These are phyloP conservation scores for Orbilia ellipsospora DNA, from an alignment of 2,329 filamentous ascomycete species.

Conservation along the genomic window DNA sequence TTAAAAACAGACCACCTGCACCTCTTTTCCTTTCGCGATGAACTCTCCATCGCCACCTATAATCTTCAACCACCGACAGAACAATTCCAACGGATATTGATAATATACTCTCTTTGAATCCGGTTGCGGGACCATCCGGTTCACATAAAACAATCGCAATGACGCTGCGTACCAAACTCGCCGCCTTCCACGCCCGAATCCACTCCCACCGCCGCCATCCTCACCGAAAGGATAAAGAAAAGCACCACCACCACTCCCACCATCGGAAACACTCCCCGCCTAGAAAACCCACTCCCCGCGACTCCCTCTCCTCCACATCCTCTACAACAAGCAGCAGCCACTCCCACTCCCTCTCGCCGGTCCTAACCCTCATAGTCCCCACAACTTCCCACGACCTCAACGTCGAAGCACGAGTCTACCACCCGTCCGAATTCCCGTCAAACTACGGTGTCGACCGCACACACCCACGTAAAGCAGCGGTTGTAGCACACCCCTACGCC, in stretches of 20 bases:
- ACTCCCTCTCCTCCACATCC: constrained; percentile 57
- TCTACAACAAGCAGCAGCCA: constrained; percentile 54
- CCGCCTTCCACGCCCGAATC: constrained; percentile 52
- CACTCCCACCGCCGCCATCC: constrained; percentile 43
- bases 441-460: constrained; percentile 26
- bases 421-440: constrained; percentile 68
- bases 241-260: not conserved
- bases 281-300: constrained; percentile 13
- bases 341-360: constrained; percentile 32
- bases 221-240: constrained; percentile 32
- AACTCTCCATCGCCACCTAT: not conserved
- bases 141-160: not conserved
- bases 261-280: constrained; percentile 4
- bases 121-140: not conserved
- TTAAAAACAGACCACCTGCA: not conserved
- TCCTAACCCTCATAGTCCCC: constrained; percentile 68
- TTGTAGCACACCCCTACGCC: constrained; percentile 91
- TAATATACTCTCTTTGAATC: not conserved
- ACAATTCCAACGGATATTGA: not conserved
- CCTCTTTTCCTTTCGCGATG: not conserved
- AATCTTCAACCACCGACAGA: not conserved
- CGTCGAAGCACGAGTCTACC: constrained; percentile 85
- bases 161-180: constrained; percentile 40
- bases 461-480: constrained; percentile 65
- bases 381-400: constrained; percentile 84